Percentiles rank a stretch among this genome's conserved stretches.
phyloP scores from a whole-genome alignment of 1,284 basidiomycete genomes.

The Boletus sp. region DNA sequence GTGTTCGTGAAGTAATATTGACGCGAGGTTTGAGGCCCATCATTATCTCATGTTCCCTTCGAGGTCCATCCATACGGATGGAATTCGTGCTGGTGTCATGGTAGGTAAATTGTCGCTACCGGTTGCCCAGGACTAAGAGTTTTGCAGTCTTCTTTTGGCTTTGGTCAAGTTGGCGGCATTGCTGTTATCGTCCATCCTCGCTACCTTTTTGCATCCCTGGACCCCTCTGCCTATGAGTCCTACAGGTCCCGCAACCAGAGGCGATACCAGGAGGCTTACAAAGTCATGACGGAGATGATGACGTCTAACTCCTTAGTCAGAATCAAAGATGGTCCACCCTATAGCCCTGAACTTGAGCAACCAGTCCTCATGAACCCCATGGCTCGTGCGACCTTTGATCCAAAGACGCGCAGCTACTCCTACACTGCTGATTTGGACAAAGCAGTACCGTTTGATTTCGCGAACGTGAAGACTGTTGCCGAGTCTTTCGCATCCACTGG shows the following conservation, averaged over 20 bases:
- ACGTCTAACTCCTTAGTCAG: conserved; percentile 89
- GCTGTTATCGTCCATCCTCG: conserved; percentile 88
- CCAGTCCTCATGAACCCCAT: conserved; percentile 90
- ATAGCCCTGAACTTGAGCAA: conserved; percentile 82
- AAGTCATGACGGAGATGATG: conserved; percentile 94
- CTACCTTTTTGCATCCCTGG: conserved; percentile 83
- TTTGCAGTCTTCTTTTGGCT: conserved; percentile 89
- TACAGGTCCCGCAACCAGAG: conserved; percentile 72
- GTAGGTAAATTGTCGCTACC: conserved; percentile 36
- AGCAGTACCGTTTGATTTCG: conserved; percentile 49
- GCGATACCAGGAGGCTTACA: conserved; percentile 79
- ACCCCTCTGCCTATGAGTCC: conserved; percentile 66
- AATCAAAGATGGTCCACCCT: conserved; percentile 95
- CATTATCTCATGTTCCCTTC: conserved; percentile 96
- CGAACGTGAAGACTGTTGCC: conserved; percentile 66
- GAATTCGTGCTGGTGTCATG: conserved; percentile 88
- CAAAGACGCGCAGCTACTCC: conserved; percentile 81
- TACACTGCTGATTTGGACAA: conserved; percentile 68
- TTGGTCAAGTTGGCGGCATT: conserved; percentile 97
- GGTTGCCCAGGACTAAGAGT: not conserved
- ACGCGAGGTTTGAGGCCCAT: conserved; percentile 87
- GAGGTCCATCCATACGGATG: conserved; percentile 89
- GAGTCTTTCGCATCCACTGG: conserved; percentile 47
- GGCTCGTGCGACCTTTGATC: conserved; percentile 79
- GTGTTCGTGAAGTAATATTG: conserved; percentile 69